These are phyloP conservation scores for Aspergillus biplanus DNA, from an alignment of 495 filamentous ascomycete genomes.

Conservation along the genomic window DNA sequence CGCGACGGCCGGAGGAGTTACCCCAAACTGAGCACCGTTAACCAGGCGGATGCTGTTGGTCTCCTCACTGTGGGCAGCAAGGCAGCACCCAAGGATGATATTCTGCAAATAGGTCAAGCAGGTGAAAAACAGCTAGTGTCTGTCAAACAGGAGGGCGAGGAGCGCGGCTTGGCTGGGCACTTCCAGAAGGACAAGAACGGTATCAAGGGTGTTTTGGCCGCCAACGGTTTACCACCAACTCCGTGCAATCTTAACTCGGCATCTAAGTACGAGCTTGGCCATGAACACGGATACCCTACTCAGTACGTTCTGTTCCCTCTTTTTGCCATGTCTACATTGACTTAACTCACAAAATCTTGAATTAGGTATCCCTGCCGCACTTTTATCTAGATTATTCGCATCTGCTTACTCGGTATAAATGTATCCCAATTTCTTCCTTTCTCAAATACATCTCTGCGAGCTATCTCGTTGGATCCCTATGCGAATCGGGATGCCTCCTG, in stretches of 20 bases:
- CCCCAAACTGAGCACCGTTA: conserved; percentile 78
- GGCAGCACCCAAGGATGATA: conserved; percentile 75
- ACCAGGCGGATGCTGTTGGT: conserved; percentile 81
- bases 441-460: background rate
- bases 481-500: background rate
- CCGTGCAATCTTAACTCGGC: conserved; percentile 65
- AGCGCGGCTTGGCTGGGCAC: conserved; percentile 68
- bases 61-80: conserved; percentile 85
- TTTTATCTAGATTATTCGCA: conserved; percentile 46
- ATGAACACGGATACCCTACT: conserved; percentile 53
- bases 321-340: background rate
- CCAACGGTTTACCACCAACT: conserved; percentile 78
- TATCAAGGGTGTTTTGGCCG: conserved; percentile 66
- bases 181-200: conserved; percentile 71
- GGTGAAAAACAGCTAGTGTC: conserved; percentile 78
- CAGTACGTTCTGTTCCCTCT: conserved; percentile 41
- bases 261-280: conserved; percentile 49
- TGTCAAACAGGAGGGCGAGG: conserved; percentile 76
- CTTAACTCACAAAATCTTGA: background rate
- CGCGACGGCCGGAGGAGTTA: conserved; percentile 86
- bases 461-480: background rate
- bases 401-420: conserved; percentile 9
- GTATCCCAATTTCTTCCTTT: conserved; percentile 5
- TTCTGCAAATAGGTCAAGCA: conserved; percentile 77
- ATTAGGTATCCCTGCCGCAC: conserved; percentile 58